Evolutionary conservation across 495 filamentous ascomycete species (phyloP).

Genomic region (Talaromyces proteolyticus): DNA sequence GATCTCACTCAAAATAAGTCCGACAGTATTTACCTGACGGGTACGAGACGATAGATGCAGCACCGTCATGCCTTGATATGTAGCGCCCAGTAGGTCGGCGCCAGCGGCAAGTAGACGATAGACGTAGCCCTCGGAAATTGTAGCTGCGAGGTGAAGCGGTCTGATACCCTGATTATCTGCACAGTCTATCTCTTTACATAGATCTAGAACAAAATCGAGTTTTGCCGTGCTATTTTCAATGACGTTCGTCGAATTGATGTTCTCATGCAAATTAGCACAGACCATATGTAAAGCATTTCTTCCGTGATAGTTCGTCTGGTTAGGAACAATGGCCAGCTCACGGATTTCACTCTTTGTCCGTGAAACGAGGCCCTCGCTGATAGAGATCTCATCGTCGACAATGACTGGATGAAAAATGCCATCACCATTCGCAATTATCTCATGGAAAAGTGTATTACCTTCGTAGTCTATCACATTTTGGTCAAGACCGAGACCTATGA

Average conservation of each 20-base stretch:
- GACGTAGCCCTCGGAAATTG: constrained; percentile 12
- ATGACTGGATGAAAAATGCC: too few relatives aligned
- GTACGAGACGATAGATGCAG: constrained; percentile 15
- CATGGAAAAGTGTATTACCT: constrained; percentile 14
- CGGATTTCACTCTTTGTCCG: too few relatives aligned
- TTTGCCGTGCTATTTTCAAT: too few relatives aligned
- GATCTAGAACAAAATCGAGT: too few relatives aligned
- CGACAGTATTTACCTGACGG: constrained; percentile 10
- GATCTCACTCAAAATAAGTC: constrained; percentile 7
- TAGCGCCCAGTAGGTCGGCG: constrained; percentile 7
- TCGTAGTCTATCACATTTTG: constrained; percentile 7
- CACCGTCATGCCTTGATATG: constrained; percentile 13
- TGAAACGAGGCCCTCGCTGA: too few relatives aligned
- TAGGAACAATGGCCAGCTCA: constrained; percentile 8
- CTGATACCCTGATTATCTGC: constrained; percentile 9
- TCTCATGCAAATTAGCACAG: constrained; percentile 3
- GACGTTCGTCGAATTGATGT: constrained; percentile 9
- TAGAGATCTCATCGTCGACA: too few relatives aligned
- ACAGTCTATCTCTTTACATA: too few relatives aligned
- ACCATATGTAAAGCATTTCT: constrained; percentile 10
- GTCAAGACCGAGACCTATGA: too few relatives aligned
- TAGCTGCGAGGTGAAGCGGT: constrained; percentile 13
- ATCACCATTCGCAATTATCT: constrained; percentile 1
- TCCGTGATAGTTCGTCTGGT: constrained; percentile 11
- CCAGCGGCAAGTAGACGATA: constrained; percentile 13